Base-by-base conservation (phyloP, 768 basidiomycete species). In the Chalciporus chontae region DNA sequence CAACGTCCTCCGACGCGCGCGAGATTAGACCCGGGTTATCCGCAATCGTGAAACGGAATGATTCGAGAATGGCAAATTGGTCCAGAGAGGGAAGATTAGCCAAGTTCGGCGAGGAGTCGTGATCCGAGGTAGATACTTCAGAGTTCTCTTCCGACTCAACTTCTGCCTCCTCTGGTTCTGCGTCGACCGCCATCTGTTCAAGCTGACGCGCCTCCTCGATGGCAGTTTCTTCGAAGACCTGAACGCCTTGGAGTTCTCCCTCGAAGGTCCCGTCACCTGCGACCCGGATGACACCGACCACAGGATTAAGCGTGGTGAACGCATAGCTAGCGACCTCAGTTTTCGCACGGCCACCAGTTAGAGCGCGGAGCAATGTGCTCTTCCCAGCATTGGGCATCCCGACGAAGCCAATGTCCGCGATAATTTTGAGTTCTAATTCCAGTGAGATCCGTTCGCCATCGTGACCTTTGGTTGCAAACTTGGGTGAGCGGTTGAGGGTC, bases 301-400 rank as follows among this genome's bases (percentile, higher is more conserved):
- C 84, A 2, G 95, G 96, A 55, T 96, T 96, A 32, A 97, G 73
- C 1, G 95, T 98, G 17, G 96, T 97, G 69, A 98, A 98, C 1
- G 91, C 87, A 64, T 96, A 96, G 9, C 83, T 79, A 0, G 94
- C 94, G 26, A 97, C 86, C 59, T 89, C 87, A 5, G 82, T 88
- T 64, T 81, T 85, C 10, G 90, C 87, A 23, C 88, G 76, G 3
- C 91, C 85, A 8, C 88, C 90, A 0, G 94, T 96, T 8, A 98
- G 71, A 0, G 93, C 94, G 17, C 90, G 84, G 4, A 98, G 74
- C 2, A 99, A 70, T 0, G 96, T 98, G 68, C 91, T 94, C 72
- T 91, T 90, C 24, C 86, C 95, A 0, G 90, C 92, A 58, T 97
- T 99, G 7, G 96, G 96, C 73, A 96, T 84, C 0, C 96, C 96